phyloP scores from a whole-genome alignment of 257 asterid species.

The Lycium ferocissimum region DNA sequence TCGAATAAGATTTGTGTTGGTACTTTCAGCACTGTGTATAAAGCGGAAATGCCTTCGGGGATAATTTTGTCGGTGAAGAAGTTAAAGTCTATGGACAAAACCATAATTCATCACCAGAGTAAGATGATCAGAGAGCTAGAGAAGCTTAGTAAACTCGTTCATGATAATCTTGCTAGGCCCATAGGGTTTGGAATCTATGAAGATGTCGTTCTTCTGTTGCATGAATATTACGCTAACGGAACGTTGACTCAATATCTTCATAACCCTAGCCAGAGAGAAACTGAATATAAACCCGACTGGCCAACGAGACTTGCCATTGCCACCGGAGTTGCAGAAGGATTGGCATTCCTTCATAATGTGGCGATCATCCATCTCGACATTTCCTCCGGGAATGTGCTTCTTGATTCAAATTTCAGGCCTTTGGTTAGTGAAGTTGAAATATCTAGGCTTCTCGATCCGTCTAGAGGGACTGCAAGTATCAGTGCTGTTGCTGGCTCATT shows the following conservation, averaged over 20 bases:
- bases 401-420: conserved; percentile 77
- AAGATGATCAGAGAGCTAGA: conserved; percentile 95
- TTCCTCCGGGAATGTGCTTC: conserved; percentile 82
- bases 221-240: conserved; percentile 65
- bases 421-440: conserved; percentile 92
- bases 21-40: conserved; percentile 84
- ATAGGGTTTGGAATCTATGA: conserved; percentile 85
- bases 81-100: conserved; percentile 79
- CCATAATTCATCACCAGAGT: conserved; percentile 70
- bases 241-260: conserved; percentile 81
- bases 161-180: conserved; percentile 80
- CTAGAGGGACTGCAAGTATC: conserved; percentile 94
- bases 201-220: conserved; percentile 75
- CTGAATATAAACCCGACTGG: conserved; percentile 83
- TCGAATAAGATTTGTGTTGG: conserved; percentile 70
- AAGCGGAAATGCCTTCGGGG: conserved; percentile 98
- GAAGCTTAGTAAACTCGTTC: conserved; percentile 80
- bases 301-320: conserved; percentile 82
- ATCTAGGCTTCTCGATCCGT: conserved; percentile 93
- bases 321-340: conserved; percentile 90
- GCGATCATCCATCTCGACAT: conserved; percentile 95
- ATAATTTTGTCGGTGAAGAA: conserved; percentile 74
- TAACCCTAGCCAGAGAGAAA: conserved; percentile 44
- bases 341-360: conserved; percentile 84
- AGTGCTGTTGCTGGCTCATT: conserved; percentile 99